phyloP scores from a whole-genome alignment of 208 protist species.

The Trichomonas vaginalis region DNA sequence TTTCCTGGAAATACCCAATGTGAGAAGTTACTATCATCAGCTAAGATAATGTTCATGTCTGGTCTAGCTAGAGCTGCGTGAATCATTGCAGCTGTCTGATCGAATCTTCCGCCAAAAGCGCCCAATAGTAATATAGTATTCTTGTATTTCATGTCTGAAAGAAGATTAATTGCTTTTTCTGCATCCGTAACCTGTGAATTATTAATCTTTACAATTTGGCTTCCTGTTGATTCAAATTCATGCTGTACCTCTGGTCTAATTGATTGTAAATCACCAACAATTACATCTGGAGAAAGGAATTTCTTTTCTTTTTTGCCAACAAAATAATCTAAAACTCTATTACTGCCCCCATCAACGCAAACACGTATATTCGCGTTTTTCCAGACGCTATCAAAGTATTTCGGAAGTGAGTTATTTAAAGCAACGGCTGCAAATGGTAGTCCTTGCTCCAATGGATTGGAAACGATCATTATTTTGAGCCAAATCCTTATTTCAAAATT shows the following conservation, averaged over 20 bases:
- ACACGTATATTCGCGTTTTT: neutral
- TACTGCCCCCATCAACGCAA: neutral
- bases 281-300: neutral
- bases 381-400: neutral
- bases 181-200: neutral
- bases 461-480: neutral
- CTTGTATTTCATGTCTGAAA: neutral
- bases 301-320: neutral
- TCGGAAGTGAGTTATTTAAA: neutral
- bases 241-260: neutral
- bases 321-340: neutral
- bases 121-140: neutral
- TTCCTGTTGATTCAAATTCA: neutral
- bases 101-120: neutral
- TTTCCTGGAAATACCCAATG: neutral
- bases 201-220: neutral
- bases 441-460: neutral
- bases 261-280: neutral
- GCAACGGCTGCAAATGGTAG: neutral
- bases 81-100: neutral
- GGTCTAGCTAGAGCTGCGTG: neutral
- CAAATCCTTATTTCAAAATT: too few relatives aligned
- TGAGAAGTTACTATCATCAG: neutral
- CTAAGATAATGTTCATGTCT: neutral
- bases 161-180: neutral